Evolutionary conservation across 768 basidiomycete species (phyloP).

Genomic region (Thelephora ganbajun): DNA sequence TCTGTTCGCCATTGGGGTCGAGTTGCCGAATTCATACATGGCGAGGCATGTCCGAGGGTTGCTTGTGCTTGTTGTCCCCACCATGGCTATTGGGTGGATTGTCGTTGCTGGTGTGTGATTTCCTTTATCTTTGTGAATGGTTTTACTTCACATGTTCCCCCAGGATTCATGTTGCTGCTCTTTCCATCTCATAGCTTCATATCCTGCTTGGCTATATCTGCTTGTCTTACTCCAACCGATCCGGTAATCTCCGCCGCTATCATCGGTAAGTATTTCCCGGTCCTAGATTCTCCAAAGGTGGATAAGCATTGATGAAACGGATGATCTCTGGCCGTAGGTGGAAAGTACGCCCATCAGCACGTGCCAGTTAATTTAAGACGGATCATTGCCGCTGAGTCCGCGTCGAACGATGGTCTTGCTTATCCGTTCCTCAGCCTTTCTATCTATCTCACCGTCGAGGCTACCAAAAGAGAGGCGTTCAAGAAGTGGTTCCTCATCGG

Average conservation of each 20-base stretch:
- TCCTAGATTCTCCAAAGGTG: too few relatives aligned
- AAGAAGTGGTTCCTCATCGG: conserved; percentile 80
- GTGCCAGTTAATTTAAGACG: conserved; percentile 68
- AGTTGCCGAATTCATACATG: conserved; percentile 81
- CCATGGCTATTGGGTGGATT: conserved; percentile 80
- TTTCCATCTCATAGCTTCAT: conserved; percentile 63
- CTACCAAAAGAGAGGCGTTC: conserved; percentile 45
- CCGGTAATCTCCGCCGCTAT: conserved; percentile 84
- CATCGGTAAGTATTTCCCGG: conserved; percentile 31
- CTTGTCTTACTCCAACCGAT: conserved; percentile 88
- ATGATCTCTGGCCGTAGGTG: conserved; percentile 27
- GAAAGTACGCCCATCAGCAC: conserved; percentile 53
- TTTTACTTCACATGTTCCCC: background rate
- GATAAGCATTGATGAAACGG: background rate
- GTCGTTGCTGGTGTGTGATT: conserved; percentile 43
- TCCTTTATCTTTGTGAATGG: background rate
- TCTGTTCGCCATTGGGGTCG: conserved; percentile 91
- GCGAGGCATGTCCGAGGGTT: conserved; percentile 61
- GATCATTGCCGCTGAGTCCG: conserved; percentile 79
- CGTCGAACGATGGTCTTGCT: conserved; percentile 91
- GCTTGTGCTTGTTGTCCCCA: conserved; percentile 58
- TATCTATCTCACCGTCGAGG: conserved; percentile 71
- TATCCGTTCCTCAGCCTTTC: conserved; percentile 86
- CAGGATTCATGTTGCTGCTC: conserved; percentile 53
- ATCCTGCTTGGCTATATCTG: conserved; percentile 74